Conservation (phyloP, 345 rosid species). For the Acer negundo region DNA sequence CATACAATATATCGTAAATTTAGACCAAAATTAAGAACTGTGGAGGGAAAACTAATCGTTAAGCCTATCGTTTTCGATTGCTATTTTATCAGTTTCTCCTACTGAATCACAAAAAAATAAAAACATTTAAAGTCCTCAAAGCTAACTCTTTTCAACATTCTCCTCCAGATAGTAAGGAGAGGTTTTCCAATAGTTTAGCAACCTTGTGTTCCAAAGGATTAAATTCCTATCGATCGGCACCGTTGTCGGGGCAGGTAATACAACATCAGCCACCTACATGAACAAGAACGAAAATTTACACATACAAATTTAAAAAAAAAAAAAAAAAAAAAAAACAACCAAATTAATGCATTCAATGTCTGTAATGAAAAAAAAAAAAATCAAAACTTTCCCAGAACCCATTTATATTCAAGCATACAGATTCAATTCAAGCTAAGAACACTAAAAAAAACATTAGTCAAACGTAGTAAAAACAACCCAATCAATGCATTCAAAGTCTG, state of each 20-base stretch:
- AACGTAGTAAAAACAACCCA: no score
- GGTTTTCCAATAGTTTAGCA: slow-evolving; percentile 47
- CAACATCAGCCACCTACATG: slow-evolving; percentile 41
- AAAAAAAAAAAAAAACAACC: no score
- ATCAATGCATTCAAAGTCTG: no score
- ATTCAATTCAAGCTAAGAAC: neutral
- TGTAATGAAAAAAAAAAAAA: neutral
- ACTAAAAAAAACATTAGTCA: no score
- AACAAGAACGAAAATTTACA: neutral
- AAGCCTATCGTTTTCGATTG: neutral
- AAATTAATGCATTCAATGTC: no score
- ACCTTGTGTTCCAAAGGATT: slow-evolving; percentile 33
- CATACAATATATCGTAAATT: neutral
- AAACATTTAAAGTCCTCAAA: neutral
- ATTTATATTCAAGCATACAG: neutral
- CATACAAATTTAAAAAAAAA: neutral
- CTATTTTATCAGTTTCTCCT: neutral
- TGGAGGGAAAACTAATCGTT: neutral
- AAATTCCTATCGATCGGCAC: slow-evolving; percentile 50
- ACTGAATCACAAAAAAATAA: neutral
- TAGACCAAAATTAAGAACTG: neutral
- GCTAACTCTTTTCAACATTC: slow-evolving; percentile 36
- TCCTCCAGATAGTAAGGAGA: slow-evolving; percentile 60
- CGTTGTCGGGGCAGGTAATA: no score
- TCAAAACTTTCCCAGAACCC: neutral